Conservation (phyloP, 495 filamentous ascomycete species). For the Viridothelium virens region DNA sequence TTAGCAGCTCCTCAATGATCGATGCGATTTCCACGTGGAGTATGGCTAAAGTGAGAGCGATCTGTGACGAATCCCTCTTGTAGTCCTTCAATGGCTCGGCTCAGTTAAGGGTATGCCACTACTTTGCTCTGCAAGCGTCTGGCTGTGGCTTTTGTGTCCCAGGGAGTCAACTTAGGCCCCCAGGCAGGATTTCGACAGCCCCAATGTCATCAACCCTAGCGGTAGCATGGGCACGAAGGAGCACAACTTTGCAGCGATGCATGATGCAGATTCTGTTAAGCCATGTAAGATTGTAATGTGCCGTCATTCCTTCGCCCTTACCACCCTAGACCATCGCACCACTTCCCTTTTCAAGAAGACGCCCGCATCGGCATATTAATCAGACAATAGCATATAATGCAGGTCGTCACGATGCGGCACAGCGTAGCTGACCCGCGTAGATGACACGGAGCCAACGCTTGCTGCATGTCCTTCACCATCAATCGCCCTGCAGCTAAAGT, state of each 20-base stretch:
- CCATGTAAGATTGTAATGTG: background rate
- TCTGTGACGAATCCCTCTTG: background rate
- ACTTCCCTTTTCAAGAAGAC: background rate
- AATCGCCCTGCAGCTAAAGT: background rate
- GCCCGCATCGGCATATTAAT: background rate
- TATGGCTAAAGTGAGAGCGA: background rate
- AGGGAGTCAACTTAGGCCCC: too few species aligned
- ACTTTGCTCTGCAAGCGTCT: too few species aligned
- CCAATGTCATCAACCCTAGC: too few species aligned
- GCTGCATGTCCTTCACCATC: background rate
- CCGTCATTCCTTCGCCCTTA: background rate
- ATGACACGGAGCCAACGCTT: background rate
- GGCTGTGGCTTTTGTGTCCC: too few species aligned
- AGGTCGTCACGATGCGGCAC: conserved; percentile 1
- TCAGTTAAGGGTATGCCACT: background rate
- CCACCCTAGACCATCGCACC: too few species aligned
- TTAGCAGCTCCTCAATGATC: background rate
- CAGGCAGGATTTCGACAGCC: too few species aligned
- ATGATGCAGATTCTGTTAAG: background rate
- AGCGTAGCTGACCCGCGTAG: background rate
- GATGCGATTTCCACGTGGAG: background rate
- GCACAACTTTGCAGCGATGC: background rate
- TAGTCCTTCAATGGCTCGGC: background rate
- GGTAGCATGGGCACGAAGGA: background rate
- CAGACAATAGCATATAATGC: background rate